These are phyloP conservation scores for Elsinoe ampelina DNA, from an alignment of 2,329 filamentous ascomycete genomes.

Conservation along the genomic window DNA sequence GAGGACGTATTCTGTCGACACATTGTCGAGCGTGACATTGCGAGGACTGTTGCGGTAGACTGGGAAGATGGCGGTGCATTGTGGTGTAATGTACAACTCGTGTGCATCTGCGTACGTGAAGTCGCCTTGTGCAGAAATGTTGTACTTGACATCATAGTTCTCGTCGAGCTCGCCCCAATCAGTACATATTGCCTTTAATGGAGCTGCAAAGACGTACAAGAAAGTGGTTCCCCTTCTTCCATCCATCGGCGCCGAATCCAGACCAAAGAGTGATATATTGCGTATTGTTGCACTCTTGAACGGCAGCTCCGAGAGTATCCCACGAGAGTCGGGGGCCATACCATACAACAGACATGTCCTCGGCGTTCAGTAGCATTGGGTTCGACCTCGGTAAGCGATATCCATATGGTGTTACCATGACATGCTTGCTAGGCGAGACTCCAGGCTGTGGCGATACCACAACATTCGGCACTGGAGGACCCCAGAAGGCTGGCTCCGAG, in stretches of 20 bases:
- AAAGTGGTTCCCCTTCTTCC: conserved; percentile 5
- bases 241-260: conserved; percentile 27
- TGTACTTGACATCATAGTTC: conserved; percentile 25
- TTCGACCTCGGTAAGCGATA: conserved; percentile 22
- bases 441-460: not conserved
- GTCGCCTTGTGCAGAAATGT: conserved; percentile 25
- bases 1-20: conserved; percentile 32
- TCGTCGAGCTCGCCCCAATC: conserved; percentile 21
- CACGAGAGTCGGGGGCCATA: conserved; percentile 22
- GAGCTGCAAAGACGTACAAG: conserved; percentile 29
- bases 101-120: conserved; percentile 34
- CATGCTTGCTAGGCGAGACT: not conserved
- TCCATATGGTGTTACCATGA: conserved; percentile 25
- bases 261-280: conserved; percentile 33
- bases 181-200: not conserved
- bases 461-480: conserved; percentile 21
- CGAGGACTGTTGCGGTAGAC: conserved; percentile 31
- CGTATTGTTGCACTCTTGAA: conserved; percentile 28
- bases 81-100: conserved; percentile 34
- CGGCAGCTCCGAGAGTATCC: conserved; percentile 38
- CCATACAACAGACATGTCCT: conserved; percentile 25
- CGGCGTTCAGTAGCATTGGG: conserved; percentile 26
- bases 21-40: conserved; percentile 24
- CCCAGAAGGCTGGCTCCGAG: conserved; percentile 4
- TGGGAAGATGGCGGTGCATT: conserved; percentile 36